Percentiles rank a stretch among this genome's conserved stretches.
Evolutionary conservation across 345 rosid genomes (phyloP).

Genomic region (Ricinus communis): DNA sequence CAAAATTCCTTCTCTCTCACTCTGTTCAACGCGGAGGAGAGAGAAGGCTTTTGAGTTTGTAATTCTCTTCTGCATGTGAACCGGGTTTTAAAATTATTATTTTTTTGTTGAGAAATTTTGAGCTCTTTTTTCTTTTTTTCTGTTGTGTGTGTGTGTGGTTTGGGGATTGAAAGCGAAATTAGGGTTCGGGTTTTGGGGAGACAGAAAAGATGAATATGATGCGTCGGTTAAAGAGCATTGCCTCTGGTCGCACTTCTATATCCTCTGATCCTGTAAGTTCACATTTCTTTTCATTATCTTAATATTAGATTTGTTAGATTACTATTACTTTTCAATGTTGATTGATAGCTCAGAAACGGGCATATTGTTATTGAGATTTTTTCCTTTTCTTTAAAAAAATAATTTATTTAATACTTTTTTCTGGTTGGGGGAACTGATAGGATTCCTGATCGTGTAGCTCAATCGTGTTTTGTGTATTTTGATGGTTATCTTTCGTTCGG

Average conservation of each 20-base stretch:
- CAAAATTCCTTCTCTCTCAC: conserved; percentile 1
- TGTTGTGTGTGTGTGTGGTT: conserved; percentile 17
- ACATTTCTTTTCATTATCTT: background rate
- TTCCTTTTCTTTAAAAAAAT: background rate
- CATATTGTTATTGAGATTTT: no score
- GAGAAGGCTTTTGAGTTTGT: conserved; percentile 21
- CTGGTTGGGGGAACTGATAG: background rate
- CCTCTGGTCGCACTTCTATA: conserved; percentile 80
- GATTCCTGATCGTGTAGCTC: background rate
- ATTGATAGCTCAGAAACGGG: no score
- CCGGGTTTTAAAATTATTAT: no score
- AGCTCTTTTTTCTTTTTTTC: no score
- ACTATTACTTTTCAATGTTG: no score
- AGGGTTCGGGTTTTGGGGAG: conserved; percentile 27
- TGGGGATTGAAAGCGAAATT: conserved; percentile 9
- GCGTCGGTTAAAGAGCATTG: conserved; percentile 95
- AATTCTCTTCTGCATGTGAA: no score
- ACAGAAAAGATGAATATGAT: conserved; percentile 69
- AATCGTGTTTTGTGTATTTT: background rate
- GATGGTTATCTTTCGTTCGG: background rate
- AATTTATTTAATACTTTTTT: background rate
- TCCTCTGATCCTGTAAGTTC: conserved; percentile 79
- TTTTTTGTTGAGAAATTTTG: no score
- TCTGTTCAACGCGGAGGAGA: conserved; percentile 34
- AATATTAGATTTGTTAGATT: no score